phyloP scores from a whole-genome alignment of 116 monocot genomes.

The Phalaenopsis hybrid region DNA sequence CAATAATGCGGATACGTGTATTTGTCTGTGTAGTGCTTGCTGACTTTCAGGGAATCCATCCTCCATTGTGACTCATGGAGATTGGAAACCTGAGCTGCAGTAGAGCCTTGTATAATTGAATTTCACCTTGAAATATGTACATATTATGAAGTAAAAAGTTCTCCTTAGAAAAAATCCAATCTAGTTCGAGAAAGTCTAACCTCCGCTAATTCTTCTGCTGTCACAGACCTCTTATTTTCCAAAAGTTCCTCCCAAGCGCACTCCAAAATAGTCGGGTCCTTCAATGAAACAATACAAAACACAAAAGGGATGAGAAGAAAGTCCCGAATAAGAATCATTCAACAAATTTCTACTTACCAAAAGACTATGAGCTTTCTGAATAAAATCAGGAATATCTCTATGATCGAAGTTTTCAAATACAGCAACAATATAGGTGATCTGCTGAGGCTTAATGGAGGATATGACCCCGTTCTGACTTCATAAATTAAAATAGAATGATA shows the following conservation, averaged over 20 bases:
- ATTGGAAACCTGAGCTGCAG: background rate
- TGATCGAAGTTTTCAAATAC: conserved; percentile 65
- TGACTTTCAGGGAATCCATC: background rate
- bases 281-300: conserved; percentile 10
- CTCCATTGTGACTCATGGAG: background rate
- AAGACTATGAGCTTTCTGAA: conserved; percentile 57
- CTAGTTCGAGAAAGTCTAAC: conserved; percentile 25
- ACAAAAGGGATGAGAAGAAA: background rate
- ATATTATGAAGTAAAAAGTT: background rate
- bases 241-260: conserved; percentile 89
- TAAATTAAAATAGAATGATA: conserved; percentile 9
- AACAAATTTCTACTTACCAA: conserved; percentile 44
- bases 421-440: conserved; percentile 80
- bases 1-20: background rate
- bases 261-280: conserved; percentile 86
- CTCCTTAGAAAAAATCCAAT: background rate
- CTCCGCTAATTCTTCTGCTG: conserved; percentile 81
- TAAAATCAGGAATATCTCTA: conserved; percentile 54
- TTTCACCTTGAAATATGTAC: background rate
- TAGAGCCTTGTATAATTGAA: background rate
- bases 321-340: background rate
- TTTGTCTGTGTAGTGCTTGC: background rate
- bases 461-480: conserved; percentile 66
- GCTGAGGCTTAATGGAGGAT: conserved; percentile 88
- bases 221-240: conserved; percentile 63